Base-by-base conservation (phyloP, 2,329 filamentous ascomycete species). In the Nigrograna mackinnonii region DNA sequence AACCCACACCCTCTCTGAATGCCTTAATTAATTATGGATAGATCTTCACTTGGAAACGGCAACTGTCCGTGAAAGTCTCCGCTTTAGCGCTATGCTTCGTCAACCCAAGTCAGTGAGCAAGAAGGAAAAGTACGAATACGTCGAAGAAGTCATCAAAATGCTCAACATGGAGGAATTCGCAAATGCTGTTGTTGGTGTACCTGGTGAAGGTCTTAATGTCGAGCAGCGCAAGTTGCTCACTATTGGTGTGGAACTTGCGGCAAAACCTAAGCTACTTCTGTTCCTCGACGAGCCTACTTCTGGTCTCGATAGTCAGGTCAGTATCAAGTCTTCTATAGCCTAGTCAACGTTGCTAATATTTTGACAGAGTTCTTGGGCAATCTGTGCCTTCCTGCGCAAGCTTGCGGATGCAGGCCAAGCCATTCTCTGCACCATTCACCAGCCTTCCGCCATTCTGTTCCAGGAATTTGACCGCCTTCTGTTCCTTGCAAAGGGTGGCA, bases 241-340 rank as follows among this genome's bases (percentile, higher is more conserved):
- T 0, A 89, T 89, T 45, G 86, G 83, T 47, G 85, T 88, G 7
- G 86, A 89, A 58, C 70, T 89, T 12, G 85, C 84, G 5, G 85
- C 86, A 2, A 83, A 86, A 58, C 86, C 86, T 0, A 77, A 77
- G 46, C 72, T 85, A 0, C 66, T 85, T 0, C 74, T 85, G 2
- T 85, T 84, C 67, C 70, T 85, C 6, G 82, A 85, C 37, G 81
- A 84, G 54, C 83, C 39, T 3, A 77, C 74, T 63, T 69, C 76
- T 18, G 84, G 84, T 35, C 76, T 87, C 3, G 84, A 87, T 79
- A 86, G 52, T 33, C 58, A 57, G 46, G 55, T 57, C 18, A 49
- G 50, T 51, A 14, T 12, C 22, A 26, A 22, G 12, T 11, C 12
- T 26, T 11, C 20, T 5, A 35, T 2, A n/a, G 1, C 4, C 4